These are phyloP conservation scores for Russula dissimulans DNA, from an alignment of 768 basidiomycete species.

Conservation along the genomic window DNA sequence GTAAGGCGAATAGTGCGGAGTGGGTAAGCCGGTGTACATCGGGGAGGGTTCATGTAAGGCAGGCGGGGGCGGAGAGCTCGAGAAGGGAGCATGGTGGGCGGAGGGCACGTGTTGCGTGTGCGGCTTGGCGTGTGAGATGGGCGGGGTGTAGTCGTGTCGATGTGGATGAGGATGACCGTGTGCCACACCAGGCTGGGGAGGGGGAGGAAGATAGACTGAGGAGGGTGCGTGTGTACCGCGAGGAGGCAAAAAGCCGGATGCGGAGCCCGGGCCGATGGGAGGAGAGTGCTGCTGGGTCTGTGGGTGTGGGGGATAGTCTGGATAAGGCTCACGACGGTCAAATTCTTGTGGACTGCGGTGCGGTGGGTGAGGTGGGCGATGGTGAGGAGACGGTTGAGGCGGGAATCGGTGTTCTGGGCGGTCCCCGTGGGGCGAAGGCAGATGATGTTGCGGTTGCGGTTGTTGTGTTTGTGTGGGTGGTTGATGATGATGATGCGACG, in stretches of 20 bases:
- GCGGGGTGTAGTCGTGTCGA: constrained; percentile 21
- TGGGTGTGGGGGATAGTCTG: constrained; percentile 13
- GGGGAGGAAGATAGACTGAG: constrained; percentile 15
- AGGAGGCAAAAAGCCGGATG: constrained; percentile 19
- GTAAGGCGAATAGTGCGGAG: constrained; percentile 8
- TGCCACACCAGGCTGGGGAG: constrained; percentile 18
- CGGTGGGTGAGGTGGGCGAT: constrained; percentile 16
- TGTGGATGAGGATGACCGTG: constrained; percentile 19
- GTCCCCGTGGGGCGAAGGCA: constrained; percentile 22
- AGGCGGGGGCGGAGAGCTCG: constrained; percentile 14
- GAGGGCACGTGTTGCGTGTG: constrained; percentile 7
- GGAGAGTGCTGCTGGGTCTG: constrained; percentile 16
- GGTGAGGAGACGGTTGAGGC: constrained; percentile 17
- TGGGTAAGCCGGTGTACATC: constrained; percentile 24
- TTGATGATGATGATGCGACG: constrained; percentile 23
- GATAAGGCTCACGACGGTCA: constrained; percentile 16
- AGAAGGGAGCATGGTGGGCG: constrained; percentile 14
- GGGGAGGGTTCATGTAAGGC: constrained; percentile 24
- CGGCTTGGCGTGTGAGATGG: constrained; percentile 12
- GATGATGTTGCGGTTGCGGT: constrained; percentile 23
- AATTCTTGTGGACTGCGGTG: constrained; percentile 17
- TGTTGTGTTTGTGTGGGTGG: constrained; percentile 21
- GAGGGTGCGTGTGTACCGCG: constrained; percentile 17
- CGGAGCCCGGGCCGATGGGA: not conserved
- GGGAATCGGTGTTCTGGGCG: constrained; percentile 21